These are phyloP conservation scores for Trifolium pratense DNA, from an alignment of 306 rosid species.

Conservation along the genomic window DNA sequence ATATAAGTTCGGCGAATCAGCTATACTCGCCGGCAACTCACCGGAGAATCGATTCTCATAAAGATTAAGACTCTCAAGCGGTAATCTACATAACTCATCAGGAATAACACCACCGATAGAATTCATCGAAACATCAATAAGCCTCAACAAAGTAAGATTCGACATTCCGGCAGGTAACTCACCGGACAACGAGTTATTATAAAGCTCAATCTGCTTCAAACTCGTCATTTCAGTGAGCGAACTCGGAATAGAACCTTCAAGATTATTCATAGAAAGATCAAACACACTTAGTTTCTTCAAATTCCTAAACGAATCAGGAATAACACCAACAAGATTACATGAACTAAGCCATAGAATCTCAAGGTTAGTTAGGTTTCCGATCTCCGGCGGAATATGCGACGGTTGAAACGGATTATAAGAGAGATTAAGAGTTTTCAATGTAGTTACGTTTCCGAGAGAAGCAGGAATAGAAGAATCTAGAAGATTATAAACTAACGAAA, in stretches of 20 bases:
- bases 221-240: constrained; percentile 54
- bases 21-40: constrained; percentile 65
- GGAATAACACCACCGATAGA: constrained; percentile 63
- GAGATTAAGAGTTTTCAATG: constrained; percentile 73
- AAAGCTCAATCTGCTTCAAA: constrained; percentile 75
- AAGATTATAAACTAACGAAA: constrained; percentile 71
- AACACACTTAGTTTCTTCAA: constrained; percentile 57
- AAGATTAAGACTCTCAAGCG: constrained; percentile 72
- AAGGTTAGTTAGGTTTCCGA: constrained; percentile 71
- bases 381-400: constrained; percentile 65
- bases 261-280: constrained; percentile 67
- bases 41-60: constrained; percentile 78
- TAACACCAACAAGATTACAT: constrained; percentile 68
- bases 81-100: constrained; percentile 63
- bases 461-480: constrained; percentile 62
- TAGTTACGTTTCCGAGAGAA: constrained; percentile 58
- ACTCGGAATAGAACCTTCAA: constrained; percentile 65
- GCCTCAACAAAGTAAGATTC: constrained; percentile 66
- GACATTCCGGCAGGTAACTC: constrained; percentile 66
- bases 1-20: constrained; percentile 58
- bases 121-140: constrained; percentile 82
- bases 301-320: constrained; percentile 68
- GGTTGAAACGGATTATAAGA: constrained; percentile 78
- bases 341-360: constrained; percentile 70
- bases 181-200: constrained; percentile 78